Evolutionary conservation across 495 filamentous ascomycete species (phyloP).

Genomic region (Symbiotaphrina buchneri): DNA sequence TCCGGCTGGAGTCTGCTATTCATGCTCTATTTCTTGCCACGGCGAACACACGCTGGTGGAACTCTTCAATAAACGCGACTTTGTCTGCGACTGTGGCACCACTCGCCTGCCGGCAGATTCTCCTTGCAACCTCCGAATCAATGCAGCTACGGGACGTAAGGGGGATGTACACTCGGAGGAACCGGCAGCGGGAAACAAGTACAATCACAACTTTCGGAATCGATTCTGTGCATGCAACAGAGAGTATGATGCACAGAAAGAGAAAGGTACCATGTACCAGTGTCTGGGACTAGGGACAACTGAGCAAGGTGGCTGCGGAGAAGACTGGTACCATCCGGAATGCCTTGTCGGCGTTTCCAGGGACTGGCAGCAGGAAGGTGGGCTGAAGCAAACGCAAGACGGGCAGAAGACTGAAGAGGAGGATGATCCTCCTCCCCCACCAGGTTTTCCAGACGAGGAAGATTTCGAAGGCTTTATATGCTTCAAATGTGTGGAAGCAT

Average conservation of each 20-base stretch:
- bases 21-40: constrained; percentile 90
- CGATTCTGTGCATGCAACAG: constrained; percentile 78
- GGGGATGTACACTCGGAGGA: constrained; percentile 53
- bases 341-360: constrained; percentile 64
- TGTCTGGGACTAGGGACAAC: constrained; percentile 68
- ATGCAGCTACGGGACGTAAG: constrained; percentile 48
- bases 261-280: constrained; percentile 99
- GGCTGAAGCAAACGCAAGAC: constrained; percentile 10
- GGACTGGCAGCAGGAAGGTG: constrained; percentile 21
- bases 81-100: constrained; percentile 93
- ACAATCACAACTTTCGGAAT: constrained; percentile 89
- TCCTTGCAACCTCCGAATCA: constrained; percentile 57
- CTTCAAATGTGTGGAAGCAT: constrained; percentile 74
- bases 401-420: constrained; percentile 14
- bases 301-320: constrained; percentile 73
- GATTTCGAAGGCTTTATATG: constrained; percentile 79
- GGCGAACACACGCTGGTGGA: constrained; percentile 89
- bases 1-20: constrained; percentile 78
- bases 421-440: constrained; percentile 37
- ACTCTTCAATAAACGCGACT: constrained; percentile 86
- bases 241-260: constrained; percentile 61
- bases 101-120: constrained; percentile 44
- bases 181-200: constrained; percentile 52
- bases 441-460: constrained; percentile 73
- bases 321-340: constrained; percentile 98